Percentiles rank a stretch among this genome's conserved stretches.
Conservation (phyloP, 2,329 filamentous ascomycete genomes). For the Cryphonectria naterciae region DNA sequence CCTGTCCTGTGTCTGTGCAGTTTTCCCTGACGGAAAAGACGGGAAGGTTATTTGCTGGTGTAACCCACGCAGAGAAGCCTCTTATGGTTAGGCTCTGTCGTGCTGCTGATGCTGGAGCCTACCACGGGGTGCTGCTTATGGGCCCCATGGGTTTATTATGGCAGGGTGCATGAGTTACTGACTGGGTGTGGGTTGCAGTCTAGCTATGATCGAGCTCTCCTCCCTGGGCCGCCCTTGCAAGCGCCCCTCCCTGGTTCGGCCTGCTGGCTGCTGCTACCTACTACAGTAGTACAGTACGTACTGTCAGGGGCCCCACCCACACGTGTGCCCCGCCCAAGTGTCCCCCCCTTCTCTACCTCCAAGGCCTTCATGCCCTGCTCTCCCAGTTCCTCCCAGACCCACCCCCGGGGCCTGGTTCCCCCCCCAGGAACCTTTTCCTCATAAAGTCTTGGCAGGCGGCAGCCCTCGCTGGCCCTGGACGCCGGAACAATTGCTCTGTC, state of each 20-base stretch:
- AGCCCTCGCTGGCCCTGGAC: conserved; percentile 1
- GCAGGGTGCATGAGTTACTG: background rate
- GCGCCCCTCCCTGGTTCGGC: background rate
- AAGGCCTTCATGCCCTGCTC: too few species aligned
- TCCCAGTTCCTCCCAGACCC: too few species aligned
- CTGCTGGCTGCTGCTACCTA: background rate
- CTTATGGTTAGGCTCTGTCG: background rate
- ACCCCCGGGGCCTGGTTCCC: too few species aligned
- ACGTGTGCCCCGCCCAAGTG: background rate
- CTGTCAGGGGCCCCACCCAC: background rate
- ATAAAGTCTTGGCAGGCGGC: conserved; percentile 13
- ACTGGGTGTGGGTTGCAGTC: background rate
- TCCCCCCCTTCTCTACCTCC: background rate
- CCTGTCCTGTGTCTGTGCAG: background rate
- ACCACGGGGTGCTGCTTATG: background rate
- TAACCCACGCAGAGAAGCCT: background rate
- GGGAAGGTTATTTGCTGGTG: conserved; percentile 7
- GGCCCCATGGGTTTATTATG: background rate
- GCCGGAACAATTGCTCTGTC: background rate
- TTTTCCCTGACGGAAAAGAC: background rate
- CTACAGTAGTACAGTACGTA: too few species aligned
- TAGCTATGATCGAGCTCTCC: background rate
- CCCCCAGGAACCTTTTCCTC: background rate
- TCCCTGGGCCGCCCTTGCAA: background rate
- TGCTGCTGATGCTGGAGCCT: background rate